phyloP scores from a whole-genome alignment of 257 asterid genomes.

The Marsdenia floribunda region DNA sequence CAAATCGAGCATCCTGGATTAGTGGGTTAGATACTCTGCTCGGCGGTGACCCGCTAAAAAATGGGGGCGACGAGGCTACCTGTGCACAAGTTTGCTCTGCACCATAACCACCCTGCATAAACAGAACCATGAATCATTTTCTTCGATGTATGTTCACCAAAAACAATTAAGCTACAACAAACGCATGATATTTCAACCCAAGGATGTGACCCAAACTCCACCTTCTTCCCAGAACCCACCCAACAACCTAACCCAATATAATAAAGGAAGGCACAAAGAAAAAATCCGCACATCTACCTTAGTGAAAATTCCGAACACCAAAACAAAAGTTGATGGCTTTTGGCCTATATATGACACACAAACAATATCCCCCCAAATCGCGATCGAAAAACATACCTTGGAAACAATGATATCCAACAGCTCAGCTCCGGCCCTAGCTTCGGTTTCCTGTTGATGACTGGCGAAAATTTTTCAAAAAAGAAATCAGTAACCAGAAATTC shows the following conservation, averaged over 20 bases:
- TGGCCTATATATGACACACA: background rate
- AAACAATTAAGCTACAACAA: background rate
- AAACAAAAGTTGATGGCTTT: background rate
- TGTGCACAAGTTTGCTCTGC: slow-evolving; percentile 49
- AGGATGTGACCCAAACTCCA: background rate
- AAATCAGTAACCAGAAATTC: background rate
- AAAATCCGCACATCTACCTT: background rate
- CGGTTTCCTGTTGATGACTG: slow-evolving; percentile 83
- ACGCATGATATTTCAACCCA: background rate
- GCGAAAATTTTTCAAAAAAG: background rate
- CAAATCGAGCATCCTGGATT: slow-evolving; percentile 81
- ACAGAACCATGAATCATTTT: background rate
- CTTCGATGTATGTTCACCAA: background rate
- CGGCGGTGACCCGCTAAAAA: slow-evolving; percentile 99
- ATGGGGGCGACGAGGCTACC: slow-evolving; percentile 97
- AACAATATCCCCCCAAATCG: background rate
- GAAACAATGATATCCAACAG: slow-evolving; percentile 78
- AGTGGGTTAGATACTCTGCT: slow-evolving; percentile 98
- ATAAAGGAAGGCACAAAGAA: background rate
- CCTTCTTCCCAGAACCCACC: background rate
- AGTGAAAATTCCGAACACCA: background rate
- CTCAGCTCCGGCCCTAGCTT: slow-evolving; percentile 80
- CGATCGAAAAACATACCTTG: slow-evolving; percentile 38
- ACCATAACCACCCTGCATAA: slow-evolving; percentile 52
- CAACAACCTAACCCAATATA: background rate